A percentile compares a stretch with the other conserved stretches of the same genome.
Evolutionary conservation across 495 filamentous ascomycete species (phyloP).

Genomic region (Monascus purpureus): DNA sequence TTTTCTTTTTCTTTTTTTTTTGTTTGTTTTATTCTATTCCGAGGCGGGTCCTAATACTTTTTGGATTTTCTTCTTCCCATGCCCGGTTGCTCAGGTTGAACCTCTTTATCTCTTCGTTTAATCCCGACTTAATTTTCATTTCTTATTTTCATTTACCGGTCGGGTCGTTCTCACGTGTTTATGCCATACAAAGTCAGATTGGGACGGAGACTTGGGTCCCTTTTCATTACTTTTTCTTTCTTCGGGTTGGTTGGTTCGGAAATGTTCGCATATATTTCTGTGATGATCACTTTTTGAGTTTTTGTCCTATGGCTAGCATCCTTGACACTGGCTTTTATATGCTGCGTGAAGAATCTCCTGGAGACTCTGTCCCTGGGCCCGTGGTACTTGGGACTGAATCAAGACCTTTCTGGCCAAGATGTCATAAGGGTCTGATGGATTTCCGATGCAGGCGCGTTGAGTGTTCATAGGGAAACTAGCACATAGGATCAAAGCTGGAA

Average conservation of each 20-base stretch:
- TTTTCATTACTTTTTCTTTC: conserved; percentile 17
- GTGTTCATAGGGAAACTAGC: too few relatives aligned
- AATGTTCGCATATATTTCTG: conserved; percentile 11
- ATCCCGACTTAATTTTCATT: conserved; percentile 15
- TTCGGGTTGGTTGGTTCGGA: conserved; percentile 14
- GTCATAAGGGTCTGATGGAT: too few relatives aligned
- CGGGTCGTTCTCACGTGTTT: conserved; percentile 19
- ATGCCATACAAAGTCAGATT: conserved; percentile 26
- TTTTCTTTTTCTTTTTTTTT: conserved; percentile 21
- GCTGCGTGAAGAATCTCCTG: too few relatives aligned
- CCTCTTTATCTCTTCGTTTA: conserved; percentile 24
- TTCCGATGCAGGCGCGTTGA: too few relatives aligned
- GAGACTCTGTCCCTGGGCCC: too few relatives aligned
- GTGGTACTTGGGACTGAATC: too few relatives aligned
- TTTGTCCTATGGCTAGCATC: not conserved
- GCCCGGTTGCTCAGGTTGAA: conserved; percentile 1
- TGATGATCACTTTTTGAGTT: conserved; percentile 3
- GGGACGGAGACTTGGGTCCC: conserved; percentile 19
- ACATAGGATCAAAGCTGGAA: too few relatives aligned
- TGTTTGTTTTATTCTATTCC: conserved; percentile 23
- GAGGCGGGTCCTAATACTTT: conserved; percentile 12
- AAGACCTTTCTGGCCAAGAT: too few relatives aligned
- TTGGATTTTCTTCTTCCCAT: not conserved
- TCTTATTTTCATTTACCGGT: conserved; percentile 14
- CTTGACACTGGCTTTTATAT: too few relatives aligned